Conservation (phyloP, 345 rosid genomes). For the Acer yangbiense region DNA sequence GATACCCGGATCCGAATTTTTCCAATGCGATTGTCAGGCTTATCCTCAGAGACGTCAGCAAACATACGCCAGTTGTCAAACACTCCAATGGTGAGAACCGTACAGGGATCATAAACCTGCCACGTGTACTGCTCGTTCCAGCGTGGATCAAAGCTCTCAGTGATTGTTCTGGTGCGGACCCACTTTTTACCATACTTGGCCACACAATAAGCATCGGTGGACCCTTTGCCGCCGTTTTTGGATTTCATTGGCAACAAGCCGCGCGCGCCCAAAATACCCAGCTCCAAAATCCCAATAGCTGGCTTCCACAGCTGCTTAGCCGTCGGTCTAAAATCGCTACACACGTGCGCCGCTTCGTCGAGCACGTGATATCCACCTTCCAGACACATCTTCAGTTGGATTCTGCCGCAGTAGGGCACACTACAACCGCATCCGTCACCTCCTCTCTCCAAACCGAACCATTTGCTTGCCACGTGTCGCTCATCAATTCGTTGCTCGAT, state of each 20-base stretch:
- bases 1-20: slow-evolving; percentile 87
- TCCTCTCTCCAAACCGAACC: slow-evolving; percentile 61
- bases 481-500: slow-evolving; percentile 85
- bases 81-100: slow-evolving; percentile 78
- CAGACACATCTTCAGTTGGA: slow-evolving; percentile 72
- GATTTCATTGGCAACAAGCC: slow-evolving; percentile 89
- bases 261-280: slow-evolving; percentile 91
- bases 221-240: slow-evolving; percentile 69
- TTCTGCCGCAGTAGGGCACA: slow-evolving; percentile 64
- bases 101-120: slow-evolving; percentile 98
- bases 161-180: slow-evolving; percentile 89
- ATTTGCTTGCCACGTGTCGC: slow-evolving; percentile 67
- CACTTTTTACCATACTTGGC: slow-evolving; percentile 98
- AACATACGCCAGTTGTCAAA: slow-evolving; percentile 97
- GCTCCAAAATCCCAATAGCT: slow-evolving; percentile 79
- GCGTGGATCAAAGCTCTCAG: slow-evolving; percentile 91
- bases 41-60: slow-evolving; percentile 49
- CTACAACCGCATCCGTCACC: slow-evolving; percentile 18
- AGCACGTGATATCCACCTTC: slow-evolving; percentile 99
- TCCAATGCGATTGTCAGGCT: slow-evolving; percentile 70
- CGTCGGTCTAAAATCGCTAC: slow-evolving; percentile 96
- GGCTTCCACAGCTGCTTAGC: slow-evolving; percentile 99
- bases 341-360: slow-evolving; percentile 96
- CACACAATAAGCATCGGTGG: slow-evolving; percentile 92
- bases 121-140: slow-evolving; percentile 99